Evolutionary conservation across 306 rosid species (phyloP), one percentile per base, ranked within the genome.

Genomic region (Parietaria judaica): DNA sequence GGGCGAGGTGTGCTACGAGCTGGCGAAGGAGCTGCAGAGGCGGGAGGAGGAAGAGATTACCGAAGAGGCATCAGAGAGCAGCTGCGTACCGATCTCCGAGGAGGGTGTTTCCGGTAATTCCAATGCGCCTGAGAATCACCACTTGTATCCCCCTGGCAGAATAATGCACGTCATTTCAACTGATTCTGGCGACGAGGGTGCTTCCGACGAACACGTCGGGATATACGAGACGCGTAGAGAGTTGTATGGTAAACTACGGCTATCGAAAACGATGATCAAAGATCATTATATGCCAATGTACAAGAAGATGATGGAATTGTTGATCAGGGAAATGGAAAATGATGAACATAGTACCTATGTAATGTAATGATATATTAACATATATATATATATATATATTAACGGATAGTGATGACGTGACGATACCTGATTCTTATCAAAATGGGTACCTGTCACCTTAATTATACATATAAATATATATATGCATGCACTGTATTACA

Each of bases 211-310:
- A 66, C 85, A 58, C 52, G 90, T 80, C 16, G 67, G 80, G 68
- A 74, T 88, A 62, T 86, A 78, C 23, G 94, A 86, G 90, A 86
- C 96, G 14, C 90, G 85, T 15, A 84, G 98, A 70, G 81, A 82
- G 71, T 74, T 86, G 78, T 88, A 92, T 80, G 79, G 90, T 81
- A 92, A 92, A 79, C 98, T 92, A 56, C 81, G 96, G 57, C 95
- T 92, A 14, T 88, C 98, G 15, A 86, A 38, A 80, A 92, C 90
- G 23, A 92, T 92, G 98, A 82, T 92, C 54, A 88, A 92, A 48
- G 98, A 92, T 66, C 98, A 92, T 73, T 92, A 81, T 74, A 92
- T 92, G 98, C 98, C 98, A 11, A 86, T 88, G 96, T 88, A 92
- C 74, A 92, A 84, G 86, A 92, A 84, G 81, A 92, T 84, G 98